These are phyloP conservation scores for Klebsormidium nitens DNA, from an alignment of 139 green algal genomes.

Conservation along the genomic window DNA sequence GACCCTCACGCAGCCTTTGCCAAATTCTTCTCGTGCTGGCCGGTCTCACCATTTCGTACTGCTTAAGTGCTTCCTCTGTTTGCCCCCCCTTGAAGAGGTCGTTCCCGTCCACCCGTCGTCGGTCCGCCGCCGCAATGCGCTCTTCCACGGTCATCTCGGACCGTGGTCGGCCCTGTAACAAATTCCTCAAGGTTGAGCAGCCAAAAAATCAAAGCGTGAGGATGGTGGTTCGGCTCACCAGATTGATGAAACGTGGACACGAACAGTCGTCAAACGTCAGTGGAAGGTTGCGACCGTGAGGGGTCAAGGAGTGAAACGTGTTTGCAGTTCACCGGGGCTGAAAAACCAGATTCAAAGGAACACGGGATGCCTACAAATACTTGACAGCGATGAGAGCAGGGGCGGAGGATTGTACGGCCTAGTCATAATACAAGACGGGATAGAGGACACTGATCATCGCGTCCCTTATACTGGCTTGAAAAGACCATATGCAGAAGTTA, in stretches of 20 bases:
- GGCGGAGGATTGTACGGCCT: not conserved
- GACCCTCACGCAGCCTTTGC: no score
- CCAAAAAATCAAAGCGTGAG: no score
- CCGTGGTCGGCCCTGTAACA: not conserved
- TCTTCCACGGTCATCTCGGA: constrained; percentile 37
- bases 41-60: constrained; percentile 35
- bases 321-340: not conserved
- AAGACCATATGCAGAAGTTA: no score
- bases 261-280: no score
- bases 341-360: not conserved
- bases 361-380: constrained; percentile 8
- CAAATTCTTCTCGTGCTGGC: no score
- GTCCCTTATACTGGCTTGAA: not conserved
- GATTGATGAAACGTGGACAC: not conserved
- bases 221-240: no score
- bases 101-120: constrained; percentile 22
- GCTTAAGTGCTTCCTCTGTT: constrained; percentile 1
- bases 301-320: constrained; percentile 4
- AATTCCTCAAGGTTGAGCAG: not conserved
- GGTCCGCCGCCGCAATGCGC: constrained; percentile 26
- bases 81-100: constrained; percentile 17
- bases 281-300: not conserved
- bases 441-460: constrained; percentile 1
- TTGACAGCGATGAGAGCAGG: not conserved
- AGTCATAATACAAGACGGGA: not conserved